These are phyloP conservation scores for Cucurbita argyrosperma DNA, from an alignment of 306 rosid genomes.

Conservation along the genomic window DNA sequence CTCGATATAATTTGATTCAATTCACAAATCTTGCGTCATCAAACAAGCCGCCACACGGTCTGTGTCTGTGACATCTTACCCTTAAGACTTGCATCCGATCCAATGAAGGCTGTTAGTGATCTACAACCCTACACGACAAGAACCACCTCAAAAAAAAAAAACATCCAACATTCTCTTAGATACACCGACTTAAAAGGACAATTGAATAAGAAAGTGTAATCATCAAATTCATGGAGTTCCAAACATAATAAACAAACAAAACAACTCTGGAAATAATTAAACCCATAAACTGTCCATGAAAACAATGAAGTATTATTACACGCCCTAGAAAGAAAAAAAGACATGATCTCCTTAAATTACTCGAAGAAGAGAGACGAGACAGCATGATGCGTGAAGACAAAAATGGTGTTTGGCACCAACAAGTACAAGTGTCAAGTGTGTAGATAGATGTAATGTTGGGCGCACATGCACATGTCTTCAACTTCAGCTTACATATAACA, in stretches of 20 bases:
- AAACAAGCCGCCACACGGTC: not conserved
- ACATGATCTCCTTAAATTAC: not conserved
- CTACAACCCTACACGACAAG: not conserved
- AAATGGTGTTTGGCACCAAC: not conserved
- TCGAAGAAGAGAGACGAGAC: not conserved
- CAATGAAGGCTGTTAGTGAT: not conserved
- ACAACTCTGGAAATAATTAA: no score
- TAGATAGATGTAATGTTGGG: not conserved
- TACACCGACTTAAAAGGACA: not conserved
- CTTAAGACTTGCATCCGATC: not conserved
- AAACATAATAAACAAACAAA: not conserved
- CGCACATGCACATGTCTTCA: not conserved
- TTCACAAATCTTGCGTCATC: not conserved
- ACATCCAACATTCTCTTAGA: not conserved
- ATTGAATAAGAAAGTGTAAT: not conserved
- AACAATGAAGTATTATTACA: not conserved
- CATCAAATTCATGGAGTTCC: not conserved
- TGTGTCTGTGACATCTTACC: not conserved
- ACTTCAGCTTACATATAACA: not conserved
- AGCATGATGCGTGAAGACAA: not conserved
- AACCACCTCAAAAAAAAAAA: not conserved
- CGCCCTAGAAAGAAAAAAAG: not conserved
- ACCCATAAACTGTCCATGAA: no score
- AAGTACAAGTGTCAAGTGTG: not conserved
- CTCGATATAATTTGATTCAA: not conserved